A percentile compares a stretch with the other conserved stretches of the same genome.
These are phyloP conservation scores for Calonectria montana DNA, from an alignment of 2,329 filamentous ascomycete genomes.

Conservation along the genomic window DNA sequence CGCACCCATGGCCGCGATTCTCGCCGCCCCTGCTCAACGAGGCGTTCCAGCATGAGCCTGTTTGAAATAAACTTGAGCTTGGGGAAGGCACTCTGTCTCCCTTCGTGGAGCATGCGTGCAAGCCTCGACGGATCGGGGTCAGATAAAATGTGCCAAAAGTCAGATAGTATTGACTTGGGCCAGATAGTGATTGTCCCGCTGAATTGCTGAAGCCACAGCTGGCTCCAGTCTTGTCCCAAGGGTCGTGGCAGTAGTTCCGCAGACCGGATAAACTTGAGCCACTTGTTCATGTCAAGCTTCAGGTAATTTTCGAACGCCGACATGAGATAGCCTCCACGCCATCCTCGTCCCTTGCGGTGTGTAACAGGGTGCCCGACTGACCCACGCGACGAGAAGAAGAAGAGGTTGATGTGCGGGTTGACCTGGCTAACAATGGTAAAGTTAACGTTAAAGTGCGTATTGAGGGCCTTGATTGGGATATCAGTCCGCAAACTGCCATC, in stretches of 20 bases:
- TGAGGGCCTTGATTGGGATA: conserved; percentile 92
- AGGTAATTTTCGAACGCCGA: conserved; percentile 94
- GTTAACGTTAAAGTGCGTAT: conserved; percentile 98
- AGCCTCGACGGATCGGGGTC: conserved; percentile 83
- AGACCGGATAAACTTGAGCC: conserved; percentile 94
- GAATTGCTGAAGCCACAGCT: conserved; percentile 96
- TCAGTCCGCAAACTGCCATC: conserved; percentile 95
- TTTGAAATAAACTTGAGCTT: conserved; percentile 94
- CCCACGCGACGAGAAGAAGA: conserved; percentile 96
- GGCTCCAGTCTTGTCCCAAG: conserved; percentile 94
- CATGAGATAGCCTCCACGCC: conserved; percentile 95
- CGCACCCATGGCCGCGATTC: conserved; percentile 62
- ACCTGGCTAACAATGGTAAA: conserved; percentile 92
- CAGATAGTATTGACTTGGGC: conserved; percentile 82
- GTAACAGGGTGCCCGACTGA: conserved; percentile 94
- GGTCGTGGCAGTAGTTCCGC: conserved; percentile 91
- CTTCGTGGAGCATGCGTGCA: conserved; percentile 89
- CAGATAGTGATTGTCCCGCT: conserved; percentile 96
- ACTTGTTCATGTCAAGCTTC: conserved; percentile 97
- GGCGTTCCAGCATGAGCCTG: conserved; percentile 82
- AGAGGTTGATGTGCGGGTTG: conserved; percentile 97
- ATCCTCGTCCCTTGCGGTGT: conserved; percentile 91
- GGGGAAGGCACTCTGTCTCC: conserved; percentile 89
- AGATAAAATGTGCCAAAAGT: conserved; percentile 87
- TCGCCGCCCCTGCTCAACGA: conserved; percentile 68